Evolutionary conservation across 805 yeast species (phyloP), one percentile per base, ranked within the genome.

Genomic region (Spathaspora sp.): DNA sequence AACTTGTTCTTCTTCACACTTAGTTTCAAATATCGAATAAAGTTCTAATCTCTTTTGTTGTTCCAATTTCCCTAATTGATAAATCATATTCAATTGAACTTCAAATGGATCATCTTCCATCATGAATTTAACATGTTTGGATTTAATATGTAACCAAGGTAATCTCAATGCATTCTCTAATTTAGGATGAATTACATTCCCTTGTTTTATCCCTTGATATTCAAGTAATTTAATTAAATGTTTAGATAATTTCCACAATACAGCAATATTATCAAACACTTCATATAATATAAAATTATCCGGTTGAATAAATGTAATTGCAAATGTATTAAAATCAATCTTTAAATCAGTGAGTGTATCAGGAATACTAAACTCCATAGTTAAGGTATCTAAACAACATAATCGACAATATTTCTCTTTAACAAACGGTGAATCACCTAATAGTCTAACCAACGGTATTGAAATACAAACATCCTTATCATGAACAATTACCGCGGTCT

Each of bases 401-500:
- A 84, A 57, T 47, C 86, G 66, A 16, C 76, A 66, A 87, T 87
- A 83, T 45, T 62, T 65, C 2, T 68, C 72, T 2, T 70, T 65
- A 1, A 70, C 55, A 0, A 76, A 67, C 1, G 87, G 85, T 0
- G 86, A 82, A 48, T 79, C 81, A 1, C 79, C 79, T 52, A 82
- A 70, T 3, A 78, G 49, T 47, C 87, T 66, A 2, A 71, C 49
- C 46, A 73, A 68, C 8, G 60, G 57, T 31, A 60, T 56, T 6
- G 47, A 45, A 2, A 70, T 16, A 5, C 28, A 35, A 6, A 57
- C 3, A 2, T 39, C 42, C 20, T 47, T 44, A 3, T 57, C 32
- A 18, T 43, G 42, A 5, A 55, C 46, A 6, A 12, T 39, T 2
- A 58, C 31, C 14, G 29, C 7, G 14, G 29, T n/a, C 17, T 49